Conservation (phyloP, 805 yeast species). For the Wickerhamomyces hampshirensis region DNA sequence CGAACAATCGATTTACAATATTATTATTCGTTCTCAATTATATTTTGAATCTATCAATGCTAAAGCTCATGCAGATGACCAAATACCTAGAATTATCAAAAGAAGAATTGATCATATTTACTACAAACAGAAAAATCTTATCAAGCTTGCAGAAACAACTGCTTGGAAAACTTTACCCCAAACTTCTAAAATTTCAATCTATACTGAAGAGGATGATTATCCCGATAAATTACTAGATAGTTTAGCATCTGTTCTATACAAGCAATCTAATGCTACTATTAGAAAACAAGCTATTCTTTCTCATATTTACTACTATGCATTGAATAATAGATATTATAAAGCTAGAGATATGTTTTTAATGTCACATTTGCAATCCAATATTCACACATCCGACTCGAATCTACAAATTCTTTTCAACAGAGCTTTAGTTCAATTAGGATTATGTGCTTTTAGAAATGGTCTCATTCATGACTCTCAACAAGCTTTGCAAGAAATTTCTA, state of each 20-base stretch:
- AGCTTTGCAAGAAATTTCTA: constrained; percentile 80
- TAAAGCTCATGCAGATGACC: constrained; percentile 38
- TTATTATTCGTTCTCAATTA: constrained; percentile 79
- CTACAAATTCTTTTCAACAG: constrained; percentile 93
- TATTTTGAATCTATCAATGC: constrained; percentile 69
- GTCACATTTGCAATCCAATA: constrained; percentile 80
- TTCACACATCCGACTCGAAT: constrained; percentile 78
- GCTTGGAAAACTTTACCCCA: constrained; percentile 61
- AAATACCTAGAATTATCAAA: constrained; percentile 66
- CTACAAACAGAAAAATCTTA: constrained; percentile 80
- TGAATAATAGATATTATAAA: constrained; percentile 73
- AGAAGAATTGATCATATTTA: constrained; percentile 90
- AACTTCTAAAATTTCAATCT: constrained; percentile 25
- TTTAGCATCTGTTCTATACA: constrained; percentile 59
- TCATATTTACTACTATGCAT: constrained; percentile 87
- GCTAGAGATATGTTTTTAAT: constrained; percentile 86
- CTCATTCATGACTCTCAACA: constrained; percentile 82
- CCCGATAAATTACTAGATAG: constrained; percentile 57
- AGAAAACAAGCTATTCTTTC: constrained; percentile 80
- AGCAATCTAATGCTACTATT: constrained; percentile 62
- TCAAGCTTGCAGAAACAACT: constrained; percentile 58
- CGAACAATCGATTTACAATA: constrained; percentile 69
- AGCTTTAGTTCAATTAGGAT: constrained; percentile 91
- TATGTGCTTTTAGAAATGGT: constrained; percentile 91
- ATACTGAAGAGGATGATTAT: constrained; percentile 31